Percentiles rank a stretch among this genome's conserved stretches.
Conservation (phyloP, 1,139 yeast genomes). For the Kurtzmaniella quercitrusa region DNA sequence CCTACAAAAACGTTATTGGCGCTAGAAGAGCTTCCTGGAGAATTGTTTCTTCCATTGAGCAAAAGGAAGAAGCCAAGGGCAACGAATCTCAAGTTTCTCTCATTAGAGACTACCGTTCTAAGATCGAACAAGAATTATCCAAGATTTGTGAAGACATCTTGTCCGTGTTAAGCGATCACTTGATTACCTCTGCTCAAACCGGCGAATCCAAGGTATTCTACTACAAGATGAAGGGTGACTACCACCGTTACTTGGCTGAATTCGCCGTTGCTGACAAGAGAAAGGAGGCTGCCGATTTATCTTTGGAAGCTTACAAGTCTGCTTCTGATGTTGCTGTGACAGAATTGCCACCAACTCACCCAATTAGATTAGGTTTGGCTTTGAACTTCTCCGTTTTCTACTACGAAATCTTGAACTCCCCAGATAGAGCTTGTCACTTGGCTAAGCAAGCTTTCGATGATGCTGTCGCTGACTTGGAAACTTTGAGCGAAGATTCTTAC, state of each 20-base stretch:
- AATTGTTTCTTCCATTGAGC: slow-evolving; percentile 95
- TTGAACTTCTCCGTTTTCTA: slow-evolving; percentile 96
- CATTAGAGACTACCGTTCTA: slow-evolving; percentile 91
- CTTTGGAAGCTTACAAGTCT: slow-evolving; percentile 90
- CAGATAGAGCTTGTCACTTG: slow-evolving; percentile 97
- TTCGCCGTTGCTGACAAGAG: slow-evolving; percentile 90
- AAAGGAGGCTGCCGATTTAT: slow-evolving; percentile 86
- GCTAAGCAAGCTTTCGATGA: slow-evolving; percentile 99
- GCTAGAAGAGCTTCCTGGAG: slow-evolving; percentile 99
- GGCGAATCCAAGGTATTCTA: slow-evolving; percentile 98
- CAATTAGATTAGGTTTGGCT: slow-evolving; percentile 96
- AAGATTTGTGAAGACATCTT: slow-evolving; percentile 93
- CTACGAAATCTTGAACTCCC: slow-evolving; percentile 96
- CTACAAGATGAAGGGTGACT: slow-evolving; percentile 99
- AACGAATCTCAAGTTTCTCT: slow-evolving; percentile 82
- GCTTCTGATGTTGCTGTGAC: slow-evolving; percentile 97
- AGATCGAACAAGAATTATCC: slow-evolving; percentile 90
- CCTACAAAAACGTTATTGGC: slow-evolving; percentile 97
- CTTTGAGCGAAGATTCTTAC: slow-evolving; percentile 95
- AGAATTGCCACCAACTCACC: slow-evolving; percentile 97
- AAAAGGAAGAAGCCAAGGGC: slow-evolving; percentile 96
- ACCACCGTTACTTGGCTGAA: slow-evolving; percentile 98
- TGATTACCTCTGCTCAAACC: slow-evolving; percentile 90
- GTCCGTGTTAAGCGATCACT: slow-evolving; percentile 79
- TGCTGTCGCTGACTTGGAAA: slow-evolving; percentile 97